Evolutionary conservation across 768 basidiomycete genomes (phyloP).

Genomic region (Podaxis carcinomalis): DNA sequence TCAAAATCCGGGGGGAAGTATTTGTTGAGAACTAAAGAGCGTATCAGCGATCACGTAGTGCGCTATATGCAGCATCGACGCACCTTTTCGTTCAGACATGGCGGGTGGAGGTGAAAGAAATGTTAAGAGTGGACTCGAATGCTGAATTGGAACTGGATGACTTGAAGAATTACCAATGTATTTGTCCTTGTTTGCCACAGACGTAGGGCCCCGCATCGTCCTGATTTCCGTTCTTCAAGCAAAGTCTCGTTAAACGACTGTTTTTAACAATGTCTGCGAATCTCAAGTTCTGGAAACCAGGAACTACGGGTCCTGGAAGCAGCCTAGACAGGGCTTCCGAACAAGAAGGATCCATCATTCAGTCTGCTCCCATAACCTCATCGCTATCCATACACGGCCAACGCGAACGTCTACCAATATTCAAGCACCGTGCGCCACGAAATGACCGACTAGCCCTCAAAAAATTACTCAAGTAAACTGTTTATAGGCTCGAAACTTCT

Average conservation of each 20-base stretch:
- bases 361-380: slow-evolving; percentile 53
- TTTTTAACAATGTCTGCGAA: slow-evolving; percentile 32
- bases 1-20: slow-evolving; percentile 99
- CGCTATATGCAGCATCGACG: slow-evolving; percentile 6
- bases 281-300: slow-evolving; percentile 87
- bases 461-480: background rate
- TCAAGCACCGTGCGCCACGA: slow-evolving; percentile 68
- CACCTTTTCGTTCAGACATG: slow-evolving; percentile 87
- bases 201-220: background rate
- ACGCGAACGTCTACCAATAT: slow-evolving; percentile 83
- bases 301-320: slow-evolving; percentile 79
- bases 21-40: slow-evolving; percentile 77
- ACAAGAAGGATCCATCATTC: slow-evolving; percentile 66
- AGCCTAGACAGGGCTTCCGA: slow-evolving; percentile 81
- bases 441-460: background rate
- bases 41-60: background rate
- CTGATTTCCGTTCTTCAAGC: no score
- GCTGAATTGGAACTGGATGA: background rate
- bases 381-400: slow-evolving; percentile 68
- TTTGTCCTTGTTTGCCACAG: background rate
- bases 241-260: no score
- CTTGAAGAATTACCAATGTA: background rate
- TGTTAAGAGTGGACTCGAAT: background rate
- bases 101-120: slow-evolving; percentile 21
- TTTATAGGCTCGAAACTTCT: slow-evolving; percentile 69